Percentiles rank a stretch among this genome's conserved stretches.
These are phyloP conservation scores for Salvia rosmarinus DNA, from an alignment of 257 asterid species.

Conservation along the genomic window DNA sequence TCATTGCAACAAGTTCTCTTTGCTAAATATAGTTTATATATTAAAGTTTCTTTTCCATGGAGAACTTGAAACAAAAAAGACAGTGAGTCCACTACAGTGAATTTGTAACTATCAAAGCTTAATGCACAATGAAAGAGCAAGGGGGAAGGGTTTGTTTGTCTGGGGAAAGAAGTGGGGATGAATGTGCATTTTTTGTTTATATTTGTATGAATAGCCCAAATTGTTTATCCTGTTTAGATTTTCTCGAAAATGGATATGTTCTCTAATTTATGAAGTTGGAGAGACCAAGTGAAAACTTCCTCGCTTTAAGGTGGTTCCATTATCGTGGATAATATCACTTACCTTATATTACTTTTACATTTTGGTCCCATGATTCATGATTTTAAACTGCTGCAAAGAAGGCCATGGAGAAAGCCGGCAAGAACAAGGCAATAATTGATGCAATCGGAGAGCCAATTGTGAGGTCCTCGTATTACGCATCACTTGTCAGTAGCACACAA, in stretches of 20 bases:
- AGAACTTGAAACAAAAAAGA: no score
- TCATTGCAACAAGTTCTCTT: no score
- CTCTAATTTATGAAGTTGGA: slow-evolving; percentile 3
- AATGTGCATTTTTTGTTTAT: not conserved
- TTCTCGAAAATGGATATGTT: not conserved
- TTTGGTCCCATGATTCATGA: slow-evolving; percentile 11
- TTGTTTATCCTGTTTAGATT: not conserved
- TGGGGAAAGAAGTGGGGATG: not conserved
- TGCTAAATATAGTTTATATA: no score
- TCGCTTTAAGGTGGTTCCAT: slow-evolving; percentile 6
- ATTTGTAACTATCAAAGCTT: no score
- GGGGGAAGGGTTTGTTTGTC: not conserved
- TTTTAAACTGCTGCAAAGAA: slow-evolving; percentile 58
- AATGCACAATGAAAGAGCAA: no score
- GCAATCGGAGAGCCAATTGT: slow-evolving; percentile 90
- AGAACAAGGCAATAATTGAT: slow-evolving; percentile 59
- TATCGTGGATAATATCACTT: not conserved
- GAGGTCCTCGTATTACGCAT: slow-evolving; percentile 98
- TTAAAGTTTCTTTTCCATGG: no score
- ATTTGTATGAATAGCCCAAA: not conserved
- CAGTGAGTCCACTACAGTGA: no score
- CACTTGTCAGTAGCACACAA: slow-evolving; percentile 90
- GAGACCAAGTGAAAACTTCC: not conserved
- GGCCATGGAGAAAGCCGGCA: no score
- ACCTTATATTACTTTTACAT: not conserved